A percentile compares a stretch with the other conserved stretches of the same genome.
Evolutionary conservation across 352 stramenopile species (phyloP).

Genomic region (Pythium scleroteichum): DNA sequence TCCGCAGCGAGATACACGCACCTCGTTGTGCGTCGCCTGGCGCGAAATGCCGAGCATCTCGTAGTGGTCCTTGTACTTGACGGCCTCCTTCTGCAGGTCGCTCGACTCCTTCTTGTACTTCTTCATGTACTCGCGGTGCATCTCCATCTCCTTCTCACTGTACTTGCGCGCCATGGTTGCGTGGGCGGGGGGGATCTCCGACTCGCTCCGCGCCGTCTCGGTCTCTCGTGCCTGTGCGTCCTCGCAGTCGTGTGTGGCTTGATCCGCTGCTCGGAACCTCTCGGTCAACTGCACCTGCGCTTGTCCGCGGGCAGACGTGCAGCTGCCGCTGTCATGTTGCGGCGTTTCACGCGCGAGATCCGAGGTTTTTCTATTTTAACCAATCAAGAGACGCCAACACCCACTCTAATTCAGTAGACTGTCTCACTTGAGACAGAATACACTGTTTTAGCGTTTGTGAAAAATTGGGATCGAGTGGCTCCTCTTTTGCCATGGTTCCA

Average conservation of each 20-base stretch:
- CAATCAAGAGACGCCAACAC: conserved; percentile 1
- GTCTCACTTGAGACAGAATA: neutral
- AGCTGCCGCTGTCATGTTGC: conserved; percentile 30
- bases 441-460: no score
- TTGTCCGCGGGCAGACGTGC: conserved; percentile 15
- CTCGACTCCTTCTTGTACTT: conserved; percentile 85
- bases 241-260: conserved; percentile 1
- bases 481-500: neutral
- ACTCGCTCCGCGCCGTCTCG: neutral
- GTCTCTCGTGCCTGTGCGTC: neutral
- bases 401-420: neutral
- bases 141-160: conserved; percentile 76
- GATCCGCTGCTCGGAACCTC: neutral
- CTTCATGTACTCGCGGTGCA: conserved; percentile 89
- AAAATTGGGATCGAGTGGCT: no score
- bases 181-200: neutral
- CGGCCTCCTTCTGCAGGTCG: conserved; percentile 49
- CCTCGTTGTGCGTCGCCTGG: conserved; percentile 66
- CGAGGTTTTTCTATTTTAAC: conserved; percentile 14
- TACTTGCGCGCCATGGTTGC: conserved; percentile 27
- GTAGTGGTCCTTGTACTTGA: conserved; percentile 85
- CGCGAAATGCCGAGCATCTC: conserved; percentile 61
- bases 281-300: conserved; percentile 25
- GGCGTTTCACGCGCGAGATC: conserved; percentile 5
- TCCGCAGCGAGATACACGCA: conserved; percentile 16